phyloP scores from a whole-genome alignment of 352 stramenopile species.

The Globisporangium recalcitrans region DNA sequence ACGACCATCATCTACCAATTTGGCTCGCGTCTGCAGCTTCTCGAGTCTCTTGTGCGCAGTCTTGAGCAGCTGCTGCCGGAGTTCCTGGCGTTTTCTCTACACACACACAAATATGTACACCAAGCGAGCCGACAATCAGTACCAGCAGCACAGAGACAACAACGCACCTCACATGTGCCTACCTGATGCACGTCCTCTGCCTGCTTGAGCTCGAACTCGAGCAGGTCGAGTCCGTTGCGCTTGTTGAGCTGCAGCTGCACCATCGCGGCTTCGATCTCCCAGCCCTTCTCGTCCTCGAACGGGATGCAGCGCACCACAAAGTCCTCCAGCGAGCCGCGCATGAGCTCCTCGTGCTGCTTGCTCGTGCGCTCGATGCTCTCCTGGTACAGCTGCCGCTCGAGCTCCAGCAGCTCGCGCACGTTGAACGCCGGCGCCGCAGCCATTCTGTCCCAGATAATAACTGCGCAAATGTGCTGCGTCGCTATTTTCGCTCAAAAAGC shows the following conservation, averaged over 20 bases:
- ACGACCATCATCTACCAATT: not conserved
- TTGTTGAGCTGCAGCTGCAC: conserved; percentile 50
- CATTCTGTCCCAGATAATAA: not conserved
- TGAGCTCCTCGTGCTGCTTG: conserved; percentile 44
- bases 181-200: conserved; percentile 52
- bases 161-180: not conserved
- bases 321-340: conserved; percentile 42
- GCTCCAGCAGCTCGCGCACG: conserved; percentile 69
- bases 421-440: conserved; percentile 21
- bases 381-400: conserved; percentile 79
- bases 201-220: conserved; percentile 75
- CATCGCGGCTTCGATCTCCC: conserved; percentile 40
- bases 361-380: conserved; percentile 70
- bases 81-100: conserved; percentile 19
- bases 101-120: too few relatives aligned
- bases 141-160: not conserved
- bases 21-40: conserved; percentile 19
- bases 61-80: conserved; percentile 27
- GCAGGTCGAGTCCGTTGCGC: conserved; percentile 49
- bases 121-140: not conserved
- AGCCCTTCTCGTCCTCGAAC: conserved; percentile 50
- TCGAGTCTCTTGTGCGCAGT: conserved; percentile 16
- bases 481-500: not conserved
- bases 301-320: conserved; percentile 55
- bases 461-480: not conserved